Evolutionary conservation across 108 stramenopile genomes (phyloP), one percentile per base, ranked within the genome.

Genomic region (Cyclotella baltica): DNA sequence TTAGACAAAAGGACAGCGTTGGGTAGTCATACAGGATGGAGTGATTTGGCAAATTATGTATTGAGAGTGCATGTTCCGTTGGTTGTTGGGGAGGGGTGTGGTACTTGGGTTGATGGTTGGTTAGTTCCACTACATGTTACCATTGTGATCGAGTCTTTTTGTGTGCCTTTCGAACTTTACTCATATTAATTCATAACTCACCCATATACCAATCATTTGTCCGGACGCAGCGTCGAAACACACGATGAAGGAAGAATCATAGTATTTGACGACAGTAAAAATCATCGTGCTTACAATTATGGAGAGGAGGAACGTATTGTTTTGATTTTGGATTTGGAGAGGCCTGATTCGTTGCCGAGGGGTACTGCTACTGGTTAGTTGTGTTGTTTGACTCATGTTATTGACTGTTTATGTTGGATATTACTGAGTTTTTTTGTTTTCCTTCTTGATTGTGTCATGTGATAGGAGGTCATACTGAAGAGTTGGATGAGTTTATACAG

Each of bases 31-130:
- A 92, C 92, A 4, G 98, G 98, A 25, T 99, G 98, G 98, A 84
- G 86, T 28, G 97, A 98, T 78, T 85, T 99, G 46, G 98, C 98
- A 6, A 99, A 99, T 78, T 87, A 98, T 83, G 98, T 99, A 4
- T 77, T 96, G 31, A 85, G 98, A 29, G 71, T 92, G n/a, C 98
- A 99, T 74, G 84, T 98, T 63, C 90, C 96, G 13, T 76, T 99
- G 67, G 73, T 88, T 15, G 92, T 98, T 27, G 79, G 78, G 31
- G 83, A 83, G 25, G 64, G 85, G 35, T 99, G 98, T 82, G 98
- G 98, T 11, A 87, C 94, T 22, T 97, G 96, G 96, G 98, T 99
- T 5, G 97, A 99, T 72, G 97, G 96, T 23, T 95, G 95, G 59
- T 61, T 30, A 61, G 59, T 34, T 6, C n/a, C n/a, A n/a, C n/a